Evolutionary conservation across 257 asterid genomes (phyloP), one percentile per base, ranked within the genome.

Genomic region (Fraxinus anomala): DNA sequence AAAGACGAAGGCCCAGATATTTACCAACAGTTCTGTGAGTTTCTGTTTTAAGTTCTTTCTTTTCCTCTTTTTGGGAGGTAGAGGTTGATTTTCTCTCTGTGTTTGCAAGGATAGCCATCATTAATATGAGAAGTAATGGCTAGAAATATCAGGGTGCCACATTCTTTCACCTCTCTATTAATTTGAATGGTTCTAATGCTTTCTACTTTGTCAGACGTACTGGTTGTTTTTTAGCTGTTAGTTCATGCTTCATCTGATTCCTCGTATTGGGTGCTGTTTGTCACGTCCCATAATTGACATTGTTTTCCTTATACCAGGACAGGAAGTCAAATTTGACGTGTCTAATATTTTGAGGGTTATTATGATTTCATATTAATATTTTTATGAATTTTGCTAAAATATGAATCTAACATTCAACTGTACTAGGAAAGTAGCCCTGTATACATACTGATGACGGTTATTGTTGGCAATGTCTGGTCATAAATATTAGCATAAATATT

Each of bases 21-120:
- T 95, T 82, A 90, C 97, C 59, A 95, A 95, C 81, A 93, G 99
- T 79, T 89, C 99, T 78, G 99, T 95, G 81, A 91, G 99, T 89
- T 87, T 70, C 73, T 75, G n/a, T 28, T 74, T 80, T 31, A 6
- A 68, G 66, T 77, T 39, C 72, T 31, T 7, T 10, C 66, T 40
- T 28, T 73, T 63, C 36, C 11, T 73, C 13, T 36, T 69, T 31
- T 72, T 79, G 67, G 68, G 26, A 73, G 68, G 49, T 44, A 63
- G 69, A 63, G 51, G 51, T 12, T 11, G 26, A 47, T 11, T 37
- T 73, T 51, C 26, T 73, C 76, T 73, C 36, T 3, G 26, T 1
- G 6, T n/a, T 73, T 49, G 76, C 36, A 51, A 9, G 39, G 39
- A 1, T 34, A 24, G 34, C 44, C 54, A 42, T 47, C 1, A 12